Evolutionary conservation across 2,329 filamentous ascomycete species (phyloP).

Genomic region (Aureobasidium sp.): DNA sequence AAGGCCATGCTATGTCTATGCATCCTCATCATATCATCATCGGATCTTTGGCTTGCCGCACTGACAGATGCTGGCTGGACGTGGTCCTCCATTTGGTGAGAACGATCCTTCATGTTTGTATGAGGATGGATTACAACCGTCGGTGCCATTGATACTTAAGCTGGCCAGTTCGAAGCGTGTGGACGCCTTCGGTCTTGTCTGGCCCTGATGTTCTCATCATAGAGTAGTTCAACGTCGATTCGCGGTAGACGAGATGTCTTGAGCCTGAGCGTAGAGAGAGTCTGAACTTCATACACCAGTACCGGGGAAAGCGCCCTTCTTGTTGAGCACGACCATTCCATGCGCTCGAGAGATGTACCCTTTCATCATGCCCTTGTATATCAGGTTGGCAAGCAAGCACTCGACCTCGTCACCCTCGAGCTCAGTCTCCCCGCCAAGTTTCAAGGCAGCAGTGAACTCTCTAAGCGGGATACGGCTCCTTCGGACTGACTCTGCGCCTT

Average conservation of each 20-base stretch:
- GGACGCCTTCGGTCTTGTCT: not conserved
- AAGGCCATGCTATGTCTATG: not conserved
- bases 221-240: not conserved
- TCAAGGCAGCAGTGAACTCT: constrained; percentile 79
- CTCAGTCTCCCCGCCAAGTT: constrained; percentile 51
- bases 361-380: constrained; percentile 73
- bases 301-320: constrained; percentile 85
- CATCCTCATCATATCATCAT: not conserved
- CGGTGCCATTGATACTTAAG: not conserved
- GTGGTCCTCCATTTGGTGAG: not conserved
- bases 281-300: constrained; percentile 52
- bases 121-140: not conserved
- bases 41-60: not conserved
- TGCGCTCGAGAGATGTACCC: constrained; percentile 92
- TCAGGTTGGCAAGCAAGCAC: constrained; percentile 89
- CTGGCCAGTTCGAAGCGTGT: not conserved
- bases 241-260: not conserved
- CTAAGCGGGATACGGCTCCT: constrained; percentile 70
- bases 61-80: too few species aligned
- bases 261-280: too few species aligned
- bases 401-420: constrained; percentile 78
- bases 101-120: not conserved
- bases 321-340: constrained; percentile 85
- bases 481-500: constrained; percentile 48
- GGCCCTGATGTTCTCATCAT: not conserved